These are phyloP conservation scores for Lyophyllum decastes DNA, from an alignment of 768 basidiomycete genomes.

Conservation along the genomic window DNA sequence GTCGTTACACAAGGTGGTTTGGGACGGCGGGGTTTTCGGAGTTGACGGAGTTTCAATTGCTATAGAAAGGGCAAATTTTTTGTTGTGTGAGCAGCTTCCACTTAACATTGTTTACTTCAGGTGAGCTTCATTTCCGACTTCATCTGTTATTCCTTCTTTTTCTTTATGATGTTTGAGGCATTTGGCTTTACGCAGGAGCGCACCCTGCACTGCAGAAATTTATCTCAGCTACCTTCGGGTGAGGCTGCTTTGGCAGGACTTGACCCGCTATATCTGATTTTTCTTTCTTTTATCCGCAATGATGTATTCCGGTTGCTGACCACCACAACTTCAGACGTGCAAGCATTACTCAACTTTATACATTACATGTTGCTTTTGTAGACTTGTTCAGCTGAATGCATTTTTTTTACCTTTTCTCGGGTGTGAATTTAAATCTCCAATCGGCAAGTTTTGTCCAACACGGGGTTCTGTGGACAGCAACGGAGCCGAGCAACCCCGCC, in stretches of 20 bases:
- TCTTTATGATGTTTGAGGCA: conserved; percentile 85
- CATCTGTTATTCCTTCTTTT: conserved; percentile 5
- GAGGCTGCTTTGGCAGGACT: conserved; percentile 44
- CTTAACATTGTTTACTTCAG: background rate
- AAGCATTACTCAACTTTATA: background rate
- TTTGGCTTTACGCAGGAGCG: conserved; percentile 83
- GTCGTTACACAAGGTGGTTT: conserved; percentile 7
- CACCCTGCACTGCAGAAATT: conserved; percentile 77
- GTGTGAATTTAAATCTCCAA: background rate
- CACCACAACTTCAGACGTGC: background rate
- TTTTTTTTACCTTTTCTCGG: background rate
- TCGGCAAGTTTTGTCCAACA: background rate
- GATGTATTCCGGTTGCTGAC: background rate
- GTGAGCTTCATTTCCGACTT: conserved; percentile 26
- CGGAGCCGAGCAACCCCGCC: conserved; percentile 13
- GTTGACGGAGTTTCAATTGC: conserved; percentile 32
- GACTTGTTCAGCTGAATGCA: background rate
- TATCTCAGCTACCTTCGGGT: conserved; percentile 92
- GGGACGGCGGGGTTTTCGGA: conserved; percentile 26
- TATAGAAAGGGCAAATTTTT: conserved; percentile 14
- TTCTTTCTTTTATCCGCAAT: conserved; percentile 7
- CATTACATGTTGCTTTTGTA: background rate
- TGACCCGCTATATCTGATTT: conserved; percentile 45
- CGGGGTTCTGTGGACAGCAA: too few relatives aligned
- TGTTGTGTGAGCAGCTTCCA: background rate